phyloP scores from a whole-genome alignment of 1,284 basidiomycete species.

The Hymenochaete sp. region DNA sequence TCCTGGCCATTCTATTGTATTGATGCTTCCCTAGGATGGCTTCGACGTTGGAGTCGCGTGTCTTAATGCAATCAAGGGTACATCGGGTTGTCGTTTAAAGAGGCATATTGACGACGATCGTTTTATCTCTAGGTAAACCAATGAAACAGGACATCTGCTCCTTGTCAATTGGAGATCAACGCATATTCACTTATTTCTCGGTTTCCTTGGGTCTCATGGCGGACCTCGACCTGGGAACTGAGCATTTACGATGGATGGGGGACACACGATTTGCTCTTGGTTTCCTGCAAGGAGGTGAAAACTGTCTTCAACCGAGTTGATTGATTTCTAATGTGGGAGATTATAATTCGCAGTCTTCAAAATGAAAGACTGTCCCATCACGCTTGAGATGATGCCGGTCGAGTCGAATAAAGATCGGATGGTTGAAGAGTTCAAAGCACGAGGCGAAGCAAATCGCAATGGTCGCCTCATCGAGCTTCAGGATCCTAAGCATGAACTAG shows the following conservation, averaged over 20 bases:
- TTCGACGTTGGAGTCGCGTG: slow-evolving; percentile 68
- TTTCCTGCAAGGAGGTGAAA: slow-evolving; percentile 62
- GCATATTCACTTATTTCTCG: slow-evolving; percentile 83
- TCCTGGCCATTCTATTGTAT: not conserved
- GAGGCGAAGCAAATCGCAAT: slow-evolving; percentile 4
- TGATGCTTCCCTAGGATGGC: slow-evolving; percentile 42
- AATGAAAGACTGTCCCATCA: slow-evolving; percentile 60
- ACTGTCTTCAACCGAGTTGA: not conserved
- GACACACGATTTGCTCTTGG: slow-evolving; percentile 84
- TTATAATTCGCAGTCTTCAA: slow-evolving; percentile 42
- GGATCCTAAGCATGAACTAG: slow-evolving; percentile 10
- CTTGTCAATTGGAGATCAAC: slow-evolving; percentile 57
- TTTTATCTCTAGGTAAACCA: slow-evolving; percentile 40
- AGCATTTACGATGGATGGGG: slow-evolving; percentile 90
- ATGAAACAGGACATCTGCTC: slow-evolving; percentile 82
- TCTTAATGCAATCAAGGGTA: slow-evolving; percentile 84
- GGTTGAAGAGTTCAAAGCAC: slow-evolving; percentile 27
- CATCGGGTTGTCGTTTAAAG: slow-evolving; percentile 6
- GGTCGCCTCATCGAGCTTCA: slow-evolving; percentile 5
- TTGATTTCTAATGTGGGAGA: not conserved
- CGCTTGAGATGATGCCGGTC: slow-evolving; percentile 63
- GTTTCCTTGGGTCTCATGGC: slow-evolving; percentile 88
- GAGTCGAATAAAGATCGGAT: slow-evolving; percentile 70
- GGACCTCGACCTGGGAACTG: slow-evolving; percentile 81
- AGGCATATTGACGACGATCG: not conserved